Evolutionary conservation across 495 filamentous ascomycete genomes (phyloP), one percentile per base, ranked within the genome.

Genomic region (Barbatosphaeria neglecta): DNA sequence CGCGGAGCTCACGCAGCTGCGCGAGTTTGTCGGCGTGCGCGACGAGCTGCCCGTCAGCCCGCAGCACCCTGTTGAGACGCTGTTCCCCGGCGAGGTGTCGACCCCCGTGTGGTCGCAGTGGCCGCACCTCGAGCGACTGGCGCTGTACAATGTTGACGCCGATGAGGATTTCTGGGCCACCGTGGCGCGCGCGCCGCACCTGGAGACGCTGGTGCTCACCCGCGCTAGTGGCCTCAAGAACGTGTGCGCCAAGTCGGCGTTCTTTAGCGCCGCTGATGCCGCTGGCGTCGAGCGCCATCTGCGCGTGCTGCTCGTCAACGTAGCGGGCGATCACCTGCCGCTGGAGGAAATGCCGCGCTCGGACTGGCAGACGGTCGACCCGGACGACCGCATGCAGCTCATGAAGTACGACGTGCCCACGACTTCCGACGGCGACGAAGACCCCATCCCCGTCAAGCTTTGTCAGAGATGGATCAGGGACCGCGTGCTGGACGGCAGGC

Each of bases 141-240:
- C 57, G 17, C 41, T 69, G 22, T 67, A 62, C 50, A 58, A 66
- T 19, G 53, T 51, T 8, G 50, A 55, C 24, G 43, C 60, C 6
- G 44, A 54, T 20, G 48, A 24, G 10, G 17, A 23, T 39, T 48
- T 67, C 46, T 56, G 59, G 50, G 25, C 31, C 6, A 44, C 45
- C 19, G 48, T 69, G 7, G 54, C 49, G 13, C 41, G 45, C 28
- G 49, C 64, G 55, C 41, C 51, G 1, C 33, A 49, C 16, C 33
- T 66, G n/a, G 60, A 58, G 17, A 61, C 55, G 20, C 40, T 69
- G 6, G 57, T 67, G 27, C 50, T 67, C 40, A 59, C 61, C n/a
- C 59, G 64, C 40, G 55, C 63, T 11, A 50, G 59, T 27, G 28
- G 49, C 15, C 41, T 63, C 19, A 31, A 48, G 24, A 50, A 44